Evolutionary conservation across 1,284 basidiomycete genomes (phyloP), one percentile per base, ranked within the genome.

Genomic region (Sphagnurus paluster): DNA sequence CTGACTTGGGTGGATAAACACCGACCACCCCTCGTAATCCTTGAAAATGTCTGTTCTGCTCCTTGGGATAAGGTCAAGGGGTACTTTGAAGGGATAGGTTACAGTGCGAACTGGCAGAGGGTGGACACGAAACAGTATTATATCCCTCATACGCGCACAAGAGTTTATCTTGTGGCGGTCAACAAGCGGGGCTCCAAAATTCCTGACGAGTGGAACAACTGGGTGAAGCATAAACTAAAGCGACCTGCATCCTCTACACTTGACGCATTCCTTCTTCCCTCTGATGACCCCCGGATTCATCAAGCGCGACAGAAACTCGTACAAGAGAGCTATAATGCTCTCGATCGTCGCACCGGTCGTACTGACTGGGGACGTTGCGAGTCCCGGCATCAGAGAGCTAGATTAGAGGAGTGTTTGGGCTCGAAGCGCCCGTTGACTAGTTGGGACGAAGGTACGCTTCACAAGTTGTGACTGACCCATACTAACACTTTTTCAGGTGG

Each of bases 41-140:
- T 98, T 23, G 95, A 98, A 66, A 98, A 98, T 57, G 95, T 98
- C 33, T 93, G 90, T 63, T 80, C 79, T 39, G 95, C 95, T 0
- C 94, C 95, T 2, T 98, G 95, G 94, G 67, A 73, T 3, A 72
- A 75, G 37, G 90, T 97, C 23, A 77, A 81, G 42, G 69, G 82
- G 40, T 86, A 90, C 55, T 95, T 97, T 58, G 82, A 77, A 49
- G 72, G 82, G 29, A 80, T 84, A 44, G 80, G 81, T 7, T 98
- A 98, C 66, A 86, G 84, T 54, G 92, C 94, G 0, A 69, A 76
- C 5, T 84, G 71, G 44, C 64, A 79, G 21, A 77, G 89, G 8
- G 82, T 98, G 42, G 95, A 98, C 60, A 98, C 95, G 8, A 98
- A 97, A 64, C 77, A 86, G 42, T 97, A 84, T 62, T 98, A 98